Conservation (phyloP, 257 asterid species). For the Craterostigma plantagineum region DNA sequence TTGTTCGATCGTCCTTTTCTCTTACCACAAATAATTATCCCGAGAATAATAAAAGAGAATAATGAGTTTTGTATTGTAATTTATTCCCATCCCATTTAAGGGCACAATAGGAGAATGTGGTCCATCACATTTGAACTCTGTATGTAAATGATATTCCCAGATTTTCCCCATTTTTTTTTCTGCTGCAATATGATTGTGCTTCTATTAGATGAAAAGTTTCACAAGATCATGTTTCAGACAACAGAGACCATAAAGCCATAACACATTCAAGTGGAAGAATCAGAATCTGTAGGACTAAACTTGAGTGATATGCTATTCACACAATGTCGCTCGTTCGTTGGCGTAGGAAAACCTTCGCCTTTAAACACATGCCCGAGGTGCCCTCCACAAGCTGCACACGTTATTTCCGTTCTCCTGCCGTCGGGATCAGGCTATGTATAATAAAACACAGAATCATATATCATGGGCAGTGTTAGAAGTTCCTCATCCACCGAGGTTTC, state of each 20-base stretch:
- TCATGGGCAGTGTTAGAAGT: neutral
- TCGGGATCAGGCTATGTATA: neutral
- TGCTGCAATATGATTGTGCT: too few species aligned
- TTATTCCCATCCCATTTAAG: too few species aligned
- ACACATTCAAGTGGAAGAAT: neutral
- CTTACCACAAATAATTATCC: too few species aligned
- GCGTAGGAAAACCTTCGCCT: slow-evolving; percentile 1
- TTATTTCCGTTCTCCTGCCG: neutral
- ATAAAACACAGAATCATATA: neutral
- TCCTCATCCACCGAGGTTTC: neutral
- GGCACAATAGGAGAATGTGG: too few species aligned
- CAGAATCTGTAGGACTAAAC: neutral
- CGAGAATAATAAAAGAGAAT: too few species aligned
- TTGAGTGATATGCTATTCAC: neutral
- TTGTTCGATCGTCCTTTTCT: too few species aligned
- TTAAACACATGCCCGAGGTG: slow-evolving; percentile 1
- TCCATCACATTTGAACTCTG: too few species aligned
- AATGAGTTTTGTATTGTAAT: too few species aligned
- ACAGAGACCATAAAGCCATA: neutral
- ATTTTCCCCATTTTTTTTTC: too few species aligned
- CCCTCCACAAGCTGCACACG: slow-evolving; percentile 1
- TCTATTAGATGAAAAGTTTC: too few species aligned
- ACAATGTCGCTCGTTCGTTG: neutral
- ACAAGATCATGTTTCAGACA: slow-evolving; percentile 4
- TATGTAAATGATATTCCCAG: too few species aligned